Evolutionary conservation across 2,329 filamentous ascomycete genomes (phyloP), one percentile per base, ranked within the genome.

Genomic region (Cercospora sesami): DNA sequence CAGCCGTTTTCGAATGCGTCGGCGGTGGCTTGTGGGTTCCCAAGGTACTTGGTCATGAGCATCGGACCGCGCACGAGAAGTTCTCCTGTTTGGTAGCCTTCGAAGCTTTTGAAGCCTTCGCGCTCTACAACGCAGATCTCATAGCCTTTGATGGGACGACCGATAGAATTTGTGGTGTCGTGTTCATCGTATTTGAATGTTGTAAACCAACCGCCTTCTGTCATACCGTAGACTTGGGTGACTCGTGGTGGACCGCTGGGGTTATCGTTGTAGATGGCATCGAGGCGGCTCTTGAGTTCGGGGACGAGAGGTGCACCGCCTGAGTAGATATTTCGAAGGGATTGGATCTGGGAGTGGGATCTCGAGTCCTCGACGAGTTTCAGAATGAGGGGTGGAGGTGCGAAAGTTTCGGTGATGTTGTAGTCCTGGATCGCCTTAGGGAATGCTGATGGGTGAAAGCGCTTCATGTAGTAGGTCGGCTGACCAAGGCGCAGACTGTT

Each of bases 211-310:
- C 80, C 75, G 2, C 75, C 74, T 68, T 87, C 86, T 0, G 85
- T 86, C 82, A 86, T 86, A 1, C 86, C 85, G 81, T 83, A 87
- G 42, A 85, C 79, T 67, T 85, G 83, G 9, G 78, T 78, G 14
- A 85, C 79, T 18, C 78, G 77, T 0, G 83, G 82, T 33, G 80
- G 75, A 79, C 14, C 80, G 0, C 75, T 75, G 1, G 78, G 64
- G 33, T 64, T 51, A 16, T 31, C 3, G 5, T 30, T n/a, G 45
- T 86, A 80, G 23, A 83, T 74, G 5, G 73, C 71, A 36, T 80
- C 78, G 57, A 69, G 84, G 78, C 59, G 78, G 74, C n/a, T 77
- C 71, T 75, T 84, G 79, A 42, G 81, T 1, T 77, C 77, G 2
- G 76, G 77, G 10, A 82, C 80, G 9, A 87, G 79, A 2, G 83